Base-by-base conservation (phyloP, 1,284 basidiomycete species). In the Papiliotrema nemorosa region DNA sequence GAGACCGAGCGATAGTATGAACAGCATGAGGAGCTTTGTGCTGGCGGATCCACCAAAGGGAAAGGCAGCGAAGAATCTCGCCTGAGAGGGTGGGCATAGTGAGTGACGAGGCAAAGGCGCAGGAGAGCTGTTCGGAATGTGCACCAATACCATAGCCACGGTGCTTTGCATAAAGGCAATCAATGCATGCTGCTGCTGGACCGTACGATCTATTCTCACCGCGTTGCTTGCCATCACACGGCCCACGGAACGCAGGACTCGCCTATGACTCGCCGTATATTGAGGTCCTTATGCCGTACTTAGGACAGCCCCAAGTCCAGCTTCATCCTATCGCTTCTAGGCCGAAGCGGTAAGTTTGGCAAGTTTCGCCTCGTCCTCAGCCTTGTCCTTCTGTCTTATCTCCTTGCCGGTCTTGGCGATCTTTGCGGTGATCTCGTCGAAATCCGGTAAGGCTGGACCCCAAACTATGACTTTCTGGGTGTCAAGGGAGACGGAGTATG, bases 331-430 rank as follows among this genome's bases (percentile, higher is more conserved):
- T n/a, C n/a, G n/a, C n/a, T n/a, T n/a, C n/a, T n/a, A n/a, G n/a
- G 33, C 44, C 5, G 14, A 16, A 16, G 53, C 54, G 29, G 50
- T 53, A n/a, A 63, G 55, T 12, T 36, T 46, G 18, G 61, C 59
- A 22, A 65, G 25, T 22, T 53, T 49, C 13, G 34, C 40, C 26
- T 34, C 43, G 26, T 63, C 60, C 13, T 50, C 41, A 7, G 64
- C 49, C 4, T 53, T 50, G 48, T 63, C 60, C 52, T 67, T 60
- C 20, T 37, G 22, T 16, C 59, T 49, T 26, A 73, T 69, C 60
- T 65, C 57, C 57, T 75, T 75, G 33, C 73, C 73, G 2, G 73
- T 75, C 67, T 75, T 75, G 18, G 60, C 61, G 50, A 74, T 73
- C 62, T 72, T 73, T 33, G 64, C 67, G 12, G 67, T 69, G 16